Evolutionary conservation across 805 yeast genomes (phyloP).

Genomic region (Peterozyma toletana): DNA sequence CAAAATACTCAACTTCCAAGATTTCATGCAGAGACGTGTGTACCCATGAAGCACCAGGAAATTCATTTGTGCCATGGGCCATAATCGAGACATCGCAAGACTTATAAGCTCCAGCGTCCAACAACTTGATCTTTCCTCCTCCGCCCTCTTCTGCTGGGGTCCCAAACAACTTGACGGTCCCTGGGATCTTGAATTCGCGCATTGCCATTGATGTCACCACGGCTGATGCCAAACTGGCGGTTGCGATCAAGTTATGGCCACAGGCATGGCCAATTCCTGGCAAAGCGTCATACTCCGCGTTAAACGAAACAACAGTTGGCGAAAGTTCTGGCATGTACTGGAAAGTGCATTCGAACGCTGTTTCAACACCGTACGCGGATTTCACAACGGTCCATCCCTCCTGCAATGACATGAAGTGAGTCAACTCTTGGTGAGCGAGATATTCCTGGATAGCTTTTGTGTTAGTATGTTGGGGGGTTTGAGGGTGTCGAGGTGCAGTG

Average conservation of each 20-base stretch:
- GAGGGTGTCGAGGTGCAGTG: too few relatives aligned
- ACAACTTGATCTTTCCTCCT: slow-evolving; percentile 18
- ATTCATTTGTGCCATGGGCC: slow-evolving; percentile 16
- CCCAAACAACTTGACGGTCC: slow-evolving; percentile 20
- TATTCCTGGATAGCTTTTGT: slow-evolving; percentile 11
- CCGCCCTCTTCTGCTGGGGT: slow-evolving; percentile 24
- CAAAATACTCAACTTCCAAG: slow-evolving; percentile 14
- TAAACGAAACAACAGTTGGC: slow-evolving; percentile 15
- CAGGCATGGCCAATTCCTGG: slow-evolving; percentile 23
- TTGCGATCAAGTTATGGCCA: slow-evolving; percentile 22
- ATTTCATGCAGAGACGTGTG: slow-evolving; percentile 14
- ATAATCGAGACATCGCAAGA: slow-evolving; percentile 17
- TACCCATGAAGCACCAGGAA: slow-evolving; percentile 11
- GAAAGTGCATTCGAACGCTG: slow-evolving; percentile 15
- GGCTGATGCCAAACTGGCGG: slow-evolving; percentile 15
- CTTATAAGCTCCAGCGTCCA: slow-evolving; percentile 20
- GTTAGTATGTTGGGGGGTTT: too few relatives aligned
- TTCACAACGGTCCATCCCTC: slow-evolving; percentile 18
- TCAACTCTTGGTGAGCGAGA: slow-evolving; percentile 17
- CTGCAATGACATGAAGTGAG: slow-evolving; percentile 14
- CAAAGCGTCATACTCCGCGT: slow-evolving; percentile 21
- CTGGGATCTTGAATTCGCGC: slow-evolving; percentile 15
- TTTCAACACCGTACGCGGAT: slow-evolving; percentile 17
- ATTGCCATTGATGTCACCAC: slow-evolving; percentile 14
- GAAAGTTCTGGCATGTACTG: slow-evolving; percentile 5